Evolutionary conservation across 768 basidiomycete genomes (phyloP), one percentile per base, ranked within the genome.

Genomic region (Lentinula sp.): DNA sequence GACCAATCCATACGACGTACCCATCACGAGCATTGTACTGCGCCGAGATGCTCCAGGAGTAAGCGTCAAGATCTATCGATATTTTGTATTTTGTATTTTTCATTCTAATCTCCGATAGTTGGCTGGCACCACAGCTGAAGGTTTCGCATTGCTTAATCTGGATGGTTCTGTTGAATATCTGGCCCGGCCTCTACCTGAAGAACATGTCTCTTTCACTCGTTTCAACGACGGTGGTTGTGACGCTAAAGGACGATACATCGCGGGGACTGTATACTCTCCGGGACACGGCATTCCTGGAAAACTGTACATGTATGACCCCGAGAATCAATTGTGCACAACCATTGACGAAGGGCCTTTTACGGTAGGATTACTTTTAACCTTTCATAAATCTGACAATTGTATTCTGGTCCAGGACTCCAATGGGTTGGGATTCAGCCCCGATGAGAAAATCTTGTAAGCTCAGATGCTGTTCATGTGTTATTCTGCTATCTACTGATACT

Each of bases 191-290:
- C 66, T 88, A 6, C 71, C 78, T n/a, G 64, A 69, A 9, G 68
- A 74, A 23, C 73, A 81, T 40, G 65, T 66, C 10, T 70, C 74
- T 2, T 73, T 80, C 63, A 82, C 79, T 32, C 79, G 87, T 46
- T 87, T 89, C 73, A 88, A 89, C 71, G 87, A 88, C 65, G 88
- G 86, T 39, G 86, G 77, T 2, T 89, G 88, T 67, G 86, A 88
- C 66, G 78, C 73, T 61, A 73, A 78, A 65, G 87, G 87, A 5
- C 79, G 85, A 45, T 88, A 84, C 69, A 82, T 88, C 65, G 84
- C 85, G 23, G 87, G 87, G n/a, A 84, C 86, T 0, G 68, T 88
- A 54, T 79, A 73, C 64, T 83, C 80, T 57, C 72, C 77, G 65
- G 76, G 79, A 53, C 76, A 76, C 53, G 73, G 70, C 23, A 75